phyloP scores from a whole-genome alignment of 139 green algal genomes.

The Dunaliella sp. region DNA sequence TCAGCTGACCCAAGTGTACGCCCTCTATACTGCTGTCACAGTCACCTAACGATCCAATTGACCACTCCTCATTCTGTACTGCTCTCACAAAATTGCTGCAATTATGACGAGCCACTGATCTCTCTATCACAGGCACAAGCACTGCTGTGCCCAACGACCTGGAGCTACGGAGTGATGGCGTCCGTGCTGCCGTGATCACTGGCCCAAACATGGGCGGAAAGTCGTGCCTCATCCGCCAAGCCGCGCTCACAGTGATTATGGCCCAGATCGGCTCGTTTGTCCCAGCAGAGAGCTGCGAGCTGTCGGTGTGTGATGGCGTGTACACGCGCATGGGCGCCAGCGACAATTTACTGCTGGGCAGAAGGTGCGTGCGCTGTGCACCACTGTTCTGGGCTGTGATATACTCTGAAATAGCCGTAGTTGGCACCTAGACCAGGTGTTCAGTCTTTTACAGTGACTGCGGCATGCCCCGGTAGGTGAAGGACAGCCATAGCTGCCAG shows the following conservation, averaged over 20 bases:
- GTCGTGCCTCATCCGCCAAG: slow-evolving; percentile 64
- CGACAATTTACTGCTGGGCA: slow-evolving; percentile 73
- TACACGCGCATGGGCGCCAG: slow-evolving; percentile 88
- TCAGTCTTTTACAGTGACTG: too few relatives aligned
- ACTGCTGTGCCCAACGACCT: slow-evolving; percentile 69
- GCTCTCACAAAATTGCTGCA: too few relatives aligned
- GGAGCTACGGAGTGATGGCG: slow-evolving; percentile 31
- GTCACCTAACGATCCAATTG: too few relatives aligned
- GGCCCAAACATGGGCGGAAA: slow-evolving; percentile 95
- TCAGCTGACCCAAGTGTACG: too few relatives aligned
- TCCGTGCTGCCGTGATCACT: slow-evolving; percentile 48
- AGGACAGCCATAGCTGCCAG: not conserved
- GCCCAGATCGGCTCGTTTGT: slow-evolving; percentile 88
- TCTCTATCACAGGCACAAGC: slow-evolving; percentile 5
- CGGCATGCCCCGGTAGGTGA: too few relatives aligned
- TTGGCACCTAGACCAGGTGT: too few relatives aligned
- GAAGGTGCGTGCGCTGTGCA: slow-evolving; percentile 25
- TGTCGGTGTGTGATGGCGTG: slow-evolving; percentile 79
- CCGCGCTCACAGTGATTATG: slow-evolving; percentile 81
- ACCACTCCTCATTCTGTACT: too few relatives aligned
- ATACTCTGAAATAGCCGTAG: too few relatives aligned
- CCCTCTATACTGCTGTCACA: too few relatives aligned
- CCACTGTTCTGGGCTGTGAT: too few relatives aligned
- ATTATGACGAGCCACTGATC: too few relatives aligned
- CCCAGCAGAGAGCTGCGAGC: slow-evolving; percentile 55